Base-by-base conservation (phyloP, 1,284 basidiomycete species). In the Pseudozyma sp. region DNA sequence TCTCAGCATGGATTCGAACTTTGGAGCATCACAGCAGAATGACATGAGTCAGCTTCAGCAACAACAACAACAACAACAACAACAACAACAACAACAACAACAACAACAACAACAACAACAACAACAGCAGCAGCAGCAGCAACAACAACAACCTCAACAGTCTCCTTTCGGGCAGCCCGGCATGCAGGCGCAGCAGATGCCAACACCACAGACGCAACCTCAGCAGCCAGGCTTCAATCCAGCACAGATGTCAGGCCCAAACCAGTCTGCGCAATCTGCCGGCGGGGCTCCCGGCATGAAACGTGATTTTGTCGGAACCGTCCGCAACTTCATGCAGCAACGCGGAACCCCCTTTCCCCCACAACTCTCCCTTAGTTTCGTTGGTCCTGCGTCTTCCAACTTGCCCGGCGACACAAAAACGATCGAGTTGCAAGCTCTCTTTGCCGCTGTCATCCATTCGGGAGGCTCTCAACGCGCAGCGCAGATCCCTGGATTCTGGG, bases 321-420 rank as follows among this genome's bases (percentile, higher is more conserved):
- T 82, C n/a, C 71, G 71, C 30, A 56, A 70, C 43, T 82, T 82
- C 42, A 74, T 81, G 77, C 39, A 53, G 2, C 76, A 78, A 55
- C 59, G 78, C 7, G 81, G 81, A 10, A 77, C 77, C 16, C 70
- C 72, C 5, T 68, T 77, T 19, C 71, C 78, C 4, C 65, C 67
- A 0, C 72, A 79, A 45, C 59, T 77, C 14, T 40, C 67, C 0
- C 54, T 73, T 51, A 67, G 64, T 43, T 82, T 82, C 45, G 57
- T 73, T 7, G 81, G 76, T 37, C 81, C 81, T 3, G 74, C 80
- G 1, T 60, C 75, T 3, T 61, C 61, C 31, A 73, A 65, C 30
- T 37, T 48, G 19, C 68, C 68, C 7, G 77, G 75, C 43, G 81
- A 80, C 43, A 76, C 68, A 46, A 76, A 80, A 40, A 75, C 72